Percentiles rank a stretch among this genome's conserved stretches.
phyloP scores from a whole-genome alignment of 2,329 filamentous ascomycete species.

The Chrysoporthe deuterocubensis region DNA sequence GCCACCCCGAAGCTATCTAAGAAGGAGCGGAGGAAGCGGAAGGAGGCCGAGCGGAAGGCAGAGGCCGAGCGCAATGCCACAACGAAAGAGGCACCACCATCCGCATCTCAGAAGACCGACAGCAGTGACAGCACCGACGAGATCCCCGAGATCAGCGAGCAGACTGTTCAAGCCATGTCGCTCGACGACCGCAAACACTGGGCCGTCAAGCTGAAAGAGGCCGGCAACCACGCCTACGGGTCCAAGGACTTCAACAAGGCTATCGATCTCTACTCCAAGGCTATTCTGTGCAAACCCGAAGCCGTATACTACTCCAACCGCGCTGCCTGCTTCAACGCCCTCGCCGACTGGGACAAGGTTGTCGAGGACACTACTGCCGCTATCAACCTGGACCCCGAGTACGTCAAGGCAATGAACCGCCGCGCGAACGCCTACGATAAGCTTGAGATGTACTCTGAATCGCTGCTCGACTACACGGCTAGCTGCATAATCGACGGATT shows the following conservation, averaged over 20 bases:
- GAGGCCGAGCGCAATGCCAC: slow-evolving; percentile 46
- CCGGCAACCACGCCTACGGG: slow-evolving; percentile 95
- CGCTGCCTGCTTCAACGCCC: slow-evolving; percentile 94
- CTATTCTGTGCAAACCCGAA: slow-evolving; percentile 95
- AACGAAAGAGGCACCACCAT: slow-evolving; percentile 33
- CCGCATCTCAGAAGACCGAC: slow-evolving; percentile 51
- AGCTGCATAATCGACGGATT: slow-evolving; percentile 99
- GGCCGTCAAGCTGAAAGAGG: slow-evolving; percentile 89
- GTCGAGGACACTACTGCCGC: slow-evolving; percentile 96
- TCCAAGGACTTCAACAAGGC: slow-evolving; percentile 92
- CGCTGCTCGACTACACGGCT: slow-evolving; percentile 94
- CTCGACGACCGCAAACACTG: slow-evolving; percentile 79
- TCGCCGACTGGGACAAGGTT: slow-evolving; percentile 92
- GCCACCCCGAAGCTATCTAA: slow-evolving; percentile 76
- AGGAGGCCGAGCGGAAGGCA: slow-evolving; percentile 71
- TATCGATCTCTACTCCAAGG: slow-evolving; percentile 93
- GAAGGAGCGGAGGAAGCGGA: slow-evolving; percentile 87
- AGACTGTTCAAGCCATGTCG: slow-evolving; percentile 55
- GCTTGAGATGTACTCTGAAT: slow-evolving; percentile 87
- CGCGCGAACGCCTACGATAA: slow-evolving; percentile 97
- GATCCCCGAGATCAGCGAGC: slow-evolving; percentile 68
- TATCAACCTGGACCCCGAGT: slow-evolving; percentile 90
- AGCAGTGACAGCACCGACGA: slow-evolving; percentile 66
- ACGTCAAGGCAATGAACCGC: slow-evolving; percentile 96
- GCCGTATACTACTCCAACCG: slow-evolving; percentile 99